These are phyloP conservation scores for Trichophyton benhamiae DNA, from an alignment of 2,329 filamentous ascomycete species.

Conservation along the genomic window DNA sequence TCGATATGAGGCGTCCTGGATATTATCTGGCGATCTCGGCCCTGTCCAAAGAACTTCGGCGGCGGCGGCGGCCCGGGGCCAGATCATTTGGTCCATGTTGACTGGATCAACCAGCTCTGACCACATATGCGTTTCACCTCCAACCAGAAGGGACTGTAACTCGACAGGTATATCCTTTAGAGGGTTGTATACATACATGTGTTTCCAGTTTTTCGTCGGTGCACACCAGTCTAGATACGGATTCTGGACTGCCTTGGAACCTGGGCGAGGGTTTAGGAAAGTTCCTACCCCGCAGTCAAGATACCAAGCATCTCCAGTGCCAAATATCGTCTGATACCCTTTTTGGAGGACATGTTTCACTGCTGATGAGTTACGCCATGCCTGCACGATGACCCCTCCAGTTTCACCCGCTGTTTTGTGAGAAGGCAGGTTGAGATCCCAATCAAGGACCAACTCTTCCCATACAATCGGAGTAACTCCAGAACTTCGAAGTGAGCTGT, in stretches of 20 bases:
- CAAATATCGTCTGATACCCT: constrained; percentile 24
- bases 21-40: constrained; percentile 22
- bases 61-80: constrained; percentile 63
- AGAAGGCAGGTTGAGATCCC: constrained; percentile 53
- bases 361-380: constrained; percentile 48
- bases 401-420: constrained; percentile 38
- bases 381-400: constrained; percentile 54
- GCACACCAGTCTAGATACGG: constrained; percentile 23
- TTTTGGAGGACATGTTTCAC: constrained; percentile 18
- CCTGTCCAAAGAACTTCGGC: constrained; percentile 75
- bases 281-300: constrained; percentile 25
- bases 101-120: constrained; percentile 61
- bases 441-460: constrained; percentile 74
- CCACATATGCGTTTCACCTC: constrained; percentile 75
- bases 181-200: constrained; percentile 72
- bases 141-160: constrained; percentile 56
- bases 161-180: constrained; percentile 49
- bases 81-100: constrained; percentile 64
- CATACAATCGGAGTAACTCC: constrained; percentile 67
- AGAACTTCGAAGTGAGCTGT: constrained; percentile 49
- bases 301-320: constrained; percentile 22
- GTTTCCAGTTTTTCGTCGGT: constrained; percentile 68
- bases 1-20: constrained; percentile 51
- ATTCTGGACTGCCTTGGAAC: constrained; percentile 8
- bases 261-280: constrained; percentile 23